Evolutionary conservation across 1,284 basidiomycete species (phyloP), one percentile per base, ranked within the genome.

Genomic region (Marasmius tenuissimus): DNA sequence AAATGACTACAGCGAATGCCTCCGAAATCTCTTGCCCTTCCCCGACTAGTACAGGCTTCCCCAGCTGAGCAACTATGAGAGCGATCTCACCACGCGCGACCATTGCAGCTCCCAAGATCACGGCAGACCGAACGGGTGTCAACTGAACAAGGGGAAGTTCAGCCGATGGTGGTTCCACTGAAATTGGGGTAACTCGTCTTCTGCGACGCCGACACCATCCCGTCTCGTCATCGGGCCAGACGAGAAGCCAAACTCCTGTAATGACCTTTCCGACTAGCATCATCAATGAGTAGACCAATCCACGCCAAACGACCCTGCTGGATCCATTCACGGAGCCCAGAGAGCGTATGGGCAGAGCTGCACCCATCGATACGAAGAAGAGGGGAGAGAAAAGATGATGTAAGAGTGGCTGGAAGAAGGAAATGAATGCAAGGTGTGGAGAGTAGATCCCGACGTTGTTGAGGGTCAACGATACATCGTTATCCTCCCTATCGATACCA

Each of bases 31-130:
- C 42, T 63, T 63, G 56, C 40, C 40, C 49, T 20, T 54, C 35
- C 16, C 57, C 62, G 6, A 69, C 54, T 20, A 78, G 69, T 35
- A 78, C 54, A 6, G 74, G 76, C 20, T 72, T 60, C 2, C 71
- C 72, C 8, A 78, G 69, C 61, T 78, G 76, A 0, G 75, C 75
- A 9, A 78, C 72, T 49, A 79, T 78, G 49, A 79, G 71, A 47
- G 75, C 77, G 20, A 78, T 77, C 63, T 78, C 77, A 8, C 77
- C 78, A 27, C 77, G 72, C 3, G 78, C 72, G 33, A 78, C 73
- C 75, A 78, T 75, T 9, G 74, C 76, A 4, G 74, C 65, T 1
- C 75, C 75, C 5, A 78, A 65, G 27, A 80, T 69, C 6, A 67
- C 53, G 9, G 73, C 74, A 8, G 71, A 69, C 14, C 51, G 65